Evolutionary conservation across 345 rosid genomes (phyloP), one percentile per base, ranked within the genome.

Genomic region (Citropsis articulata): DNA sequence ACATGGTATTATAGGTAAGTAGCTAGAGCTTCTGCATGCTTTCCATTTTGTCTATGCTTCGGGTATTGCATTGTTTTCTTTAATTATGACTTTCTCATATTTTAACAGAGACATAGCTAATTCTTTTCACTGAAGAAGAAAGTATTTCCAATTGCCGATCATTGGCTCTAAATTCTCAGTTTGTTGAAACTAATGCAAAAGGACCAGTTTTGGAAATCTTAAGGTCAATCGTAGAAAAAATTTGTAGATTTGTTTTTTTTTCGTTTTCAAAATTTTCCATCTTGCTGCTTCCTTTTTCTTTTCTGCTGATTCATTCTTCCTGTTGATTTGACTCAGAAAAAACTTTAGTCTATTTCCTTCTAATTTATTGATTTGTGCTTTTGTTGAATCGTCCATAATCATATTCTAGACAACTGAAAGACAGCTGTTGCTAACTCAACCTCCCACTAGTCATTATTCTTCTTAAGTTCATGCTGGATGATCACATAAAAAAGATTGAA

Each of bases 1-100:
- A 40, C 45, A 31, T 42, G 72, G 66, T 72, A 76, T 75, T 73
- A 71, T 73, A 30, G 69, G 88, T 88, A 83, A 79, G 85, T 53
- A 33, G 33, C 71, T 77, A 70, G 31, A 25, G 62, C 79, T 73
- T 59, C 13, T 53, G 27, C 6, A 19, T 36, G n/a, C 62, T 33
- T 53, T 24, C 48, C 27, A 9, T 63, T 42, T 62, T 33, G 31
- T 30, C 14, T 48, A 31, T 27, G 6, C 27, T 42, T 73, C 13
- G 14, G 30, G 4, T 56, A 12, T 72, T 9, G 45, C 56, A 38
- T 73, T 36, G 38, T 19, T 62, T 53, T 33, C 33, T 24, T 1
- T 35, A 53, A 28, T 50, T 21, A 1, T 25, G 14, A 27, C 25
- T 33, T 33, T 7, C 9, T n/a, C 33, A 56, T 12, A 16, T 36